A percentile compares a stretch with the other conserved stretches of the same genome.
Conservation (phyloP, 257 asterid genomes). For the Solanum lignicaule region DNA sequence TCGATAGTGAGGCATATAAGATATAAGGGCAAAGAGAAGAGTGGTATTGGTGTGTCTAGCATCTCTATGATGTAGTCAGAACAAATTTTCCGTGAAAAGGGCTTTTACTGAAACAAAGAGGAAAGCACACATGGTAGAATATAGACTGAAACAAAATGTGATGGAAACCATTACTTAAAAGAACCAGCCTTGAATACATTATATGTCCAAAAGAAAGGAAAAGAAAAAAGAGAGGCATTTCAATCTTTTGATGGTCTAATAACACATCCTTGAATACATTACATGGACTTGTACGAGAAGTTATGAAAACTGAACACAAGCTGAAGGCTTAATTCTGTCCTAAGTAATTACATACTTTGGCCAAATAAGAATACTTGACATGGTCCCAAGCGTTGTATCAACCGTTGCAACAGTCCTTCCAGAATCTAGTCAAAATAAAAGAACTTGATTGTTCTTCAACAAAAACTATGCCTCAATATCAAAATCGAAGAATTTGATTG, state of each 20-base stretch:
- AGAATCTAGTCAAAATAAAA: neutral
- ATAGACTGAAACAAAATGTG: neutral
- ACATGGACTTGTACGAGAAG: neutral
- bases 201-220: neutral
- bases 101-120: neutral
- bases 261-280: neutral
- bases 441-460: neutral
- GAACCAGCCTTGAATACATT: neutral
- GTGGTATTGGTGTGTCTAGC: neutral
- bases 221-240: neutral
- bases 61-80: neutral
- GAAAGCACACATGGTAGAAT: neutral
- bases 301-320: neutral
- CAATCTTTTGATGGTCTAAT: neutral
- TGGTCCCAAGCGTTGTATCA: neutral
- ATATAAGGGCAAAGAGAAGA: neutral
- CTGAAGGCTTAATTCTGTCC: neutral
- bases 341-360: neutral
- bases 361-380: neutral
- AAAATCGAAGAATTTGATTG: neutral
- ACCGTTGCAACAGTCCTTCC: neutral
- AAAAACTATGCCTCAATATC: neutral
- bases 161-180: neutral
- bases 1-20: neutral
- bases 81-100: neutral